These are phyloP conservation scores for Fusarium aywerte DNA, from an alignment of 2,329 filamentous ascomycete genomes.

Conservation along the genomic window DNA sequence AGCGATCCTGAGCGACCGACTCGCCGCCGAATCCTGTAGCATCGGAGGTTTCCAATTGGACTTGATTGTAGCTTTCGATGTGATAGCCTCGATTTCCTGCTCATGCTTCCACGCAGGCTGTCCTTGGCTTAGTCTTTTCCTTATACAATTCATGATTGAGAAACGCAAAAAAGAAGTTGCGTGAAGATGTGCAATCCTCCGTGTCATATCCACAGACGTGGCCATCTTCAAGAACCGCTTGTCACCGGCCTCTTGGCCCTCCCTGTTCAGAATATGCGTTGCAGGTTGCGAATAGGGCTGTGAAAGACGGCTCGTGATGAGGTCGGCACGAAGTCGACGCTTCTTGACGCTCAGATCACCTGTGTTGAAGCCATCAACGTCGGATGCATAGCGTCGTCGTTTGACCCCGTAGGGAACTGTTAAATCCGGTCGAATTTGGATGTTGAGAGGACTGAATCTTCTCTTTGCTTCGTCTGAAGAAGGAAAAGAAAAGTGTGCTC, in stretches of 20 bases:
- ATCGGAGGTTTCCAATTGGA: slow-evolving; percentile 40
- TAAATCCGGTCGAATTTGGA: slow-evolving; percentile 3
- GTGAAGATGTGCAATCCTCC: slow-evolving; percentile 57
- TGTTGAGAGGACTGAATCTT: slow-evolving; percentile 19
- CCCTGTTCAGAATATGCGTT: slow-evolving; percentile 74
- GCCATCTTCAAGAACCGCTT: slow-evolving; percentile 62
- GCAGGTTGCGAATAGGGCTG: slow-evolving; percentile 75
- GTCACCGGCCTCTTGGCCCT: slow-evolving; percentile 57
- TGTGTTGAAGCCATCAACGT: slow-evolving; percentile 69
- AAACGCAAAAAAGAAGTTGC: slow-evolving; percentile 68
- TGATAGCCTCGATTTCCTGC: slow-evolving; percentile 38
- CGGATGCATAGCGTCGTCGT: slow-evolving; percentile 62
- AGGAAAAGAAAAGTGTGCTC: slow-evolving; percentile 30
- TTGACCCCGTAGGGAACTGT: slow-evolving; percentile 53
- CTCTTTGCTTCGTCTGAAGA: slow-evolving; percentile 6
- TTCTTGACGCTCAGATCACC: slow-evolving; percentile 70
- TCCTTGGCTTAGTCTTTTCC: slow-evolving; percentile 55
- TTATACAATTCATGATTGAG: slow-evolving; percentile 72
- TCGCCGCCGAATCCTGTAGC: slow-evolving; percentile 36
- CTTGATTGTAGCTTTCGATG: slow-evolving; percentile 34
- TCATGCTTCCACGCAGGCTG: slow-evolving; percentile 48
- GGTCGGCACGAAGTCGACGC: slow-evolving; percentile 68
- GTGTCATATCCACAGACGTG: slow-evolving; percentile 53
- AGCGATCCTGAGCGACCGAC: slow-evolving; percentile 33
- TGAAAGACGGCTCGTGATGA: slow-evolving; percentile 77